Evolutionary conservation across 805 yeast genomes (phyloP).

Genomic region (Yarrowia sp.): DNA sequence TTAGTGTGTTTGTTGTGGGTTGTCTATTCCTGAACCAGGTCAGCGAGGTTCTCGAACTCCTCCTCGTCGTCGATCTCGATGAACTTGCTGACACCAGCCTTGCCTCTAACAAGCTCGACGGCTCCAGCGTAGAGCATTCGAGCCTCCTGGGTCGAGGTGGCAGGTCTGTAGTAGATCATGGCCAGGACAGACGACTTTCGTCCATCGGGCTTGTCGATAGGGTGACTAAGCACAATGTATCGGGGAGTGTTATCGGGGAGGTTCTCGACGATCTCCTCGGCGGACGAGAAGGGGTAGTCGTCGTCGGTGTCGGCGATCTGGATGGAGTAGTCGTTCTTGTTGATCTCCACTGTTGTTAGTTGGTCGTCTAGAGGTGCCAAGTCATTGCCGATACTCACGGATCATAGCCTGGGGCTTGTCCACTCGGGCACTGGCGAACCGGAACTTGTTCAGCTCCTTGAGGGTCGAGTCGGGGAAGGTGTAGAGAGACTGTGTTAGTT

Average conservation of each 20-base stretch:
- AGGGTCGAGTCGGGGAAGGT: conserved; percentile 61
- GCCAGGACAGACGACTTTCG: conserved; percentile 71
- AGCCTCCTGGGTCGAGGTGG: conserved; percentile 74
- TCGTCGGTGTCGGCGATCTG: conserved; percentile 41
- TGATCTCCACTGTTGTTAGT: conserved; percentile 27
- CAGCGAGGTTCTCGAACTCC: conserved; percentile 61
- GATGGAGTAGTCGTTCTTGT: conserved; percentile 28
- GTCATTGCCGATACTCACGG: conserved; percentile 42
- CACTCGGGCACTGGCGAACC: conserved; percentile 68
- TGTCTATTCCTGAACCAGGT: conserved; percentile 29
- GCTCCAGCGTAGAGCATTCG: conserved; percentile 93
- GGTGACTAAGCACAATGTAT: conserved; percentile 72
- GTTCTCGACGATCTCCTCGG: conserved; percentile 68
- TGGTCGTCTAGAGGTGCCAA: neutral
- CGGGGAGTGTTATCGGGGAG: conserved; percentile 82
- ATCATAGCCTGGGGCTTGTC: conserved; percentile 59
- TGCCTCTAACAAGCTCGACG: conserved; percentile 70
- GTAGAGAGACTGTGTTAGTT: conserved; percentile 46
- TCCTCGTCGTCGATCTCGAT: conserved; percentile 66
- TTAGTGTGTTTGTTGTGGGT: neutral
- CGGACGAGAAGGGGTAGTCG: conserved; percentile 47
- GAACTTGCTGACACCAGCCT: conserved; percentile 70
- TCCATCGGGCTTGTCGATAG: conserved; percentile 67
- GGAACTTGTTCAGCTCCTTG: conserved; percentile 62
- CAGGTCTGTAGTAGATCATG: conserved; percentile 83